These are phyloP conservation scores for Colletotrichum echinochloae DNA, from an alignment of 2,329 filamentous ascomycete species.

Conservation along the genomic window DNA sequence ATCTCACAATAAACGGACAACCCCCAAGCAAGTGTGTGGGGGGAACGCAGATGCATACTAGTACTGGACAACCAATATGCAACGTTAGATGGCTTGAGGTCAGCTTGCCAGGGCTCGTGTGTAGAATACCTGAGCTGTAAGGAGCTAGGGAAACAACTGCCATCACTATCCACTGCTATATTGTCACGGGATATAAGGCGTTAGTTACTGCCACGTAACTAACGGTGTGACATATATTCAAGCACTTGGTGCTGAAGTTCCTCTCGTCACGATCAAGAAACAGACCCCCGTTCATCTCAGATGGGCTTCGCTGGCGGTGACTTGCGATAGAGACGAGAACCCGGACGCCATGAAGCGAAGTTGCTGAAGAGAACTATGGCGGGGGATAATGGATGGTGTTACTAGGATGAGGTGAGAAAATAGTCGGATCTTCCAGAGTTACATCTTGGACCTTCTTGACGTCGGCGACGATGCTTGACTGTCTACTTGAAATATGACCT, in stretches of 20 bases:
- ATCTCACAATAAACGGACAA: background rate
- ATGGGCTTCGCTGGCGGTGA: too few species aligned
- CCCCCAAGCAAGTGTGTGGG: background rate
- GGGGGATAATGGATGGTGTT: background rate
- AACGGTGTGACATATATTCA: background rate
- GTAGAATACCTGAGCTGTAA: background rate
- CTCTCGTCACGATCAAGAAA: background rate
- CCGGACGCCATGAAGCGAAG: background rate
- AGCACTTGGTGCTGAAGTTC: background rate
- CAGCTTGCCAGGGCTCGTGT: background rate
- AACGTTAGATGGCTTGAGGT: background rate
- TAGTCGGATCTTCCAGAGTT: background rate
- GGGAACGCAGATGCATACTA: background rate
- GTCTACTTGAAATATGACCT: too few species aligned
- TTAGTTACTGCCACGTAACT: too few species aligned
- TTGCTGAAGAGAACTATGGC: background rate
- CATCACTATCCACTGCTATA: background rate
- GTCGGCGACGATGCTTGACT: accelerated
- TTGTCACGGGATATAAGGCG: too few species aligned
- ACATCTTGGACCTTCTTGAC: too few species aligned
- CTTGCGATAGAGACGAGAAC: background rate
- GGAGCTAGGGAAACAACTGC: background rate
- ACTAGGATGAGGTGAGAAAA: too few species aligned
- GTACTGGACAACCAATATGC: background rate
- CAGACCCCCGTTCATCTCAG: background rate